Evolutionary conservation across 2,329 filamentous ascomycete genomes (phyloP), one percentile per base, ranked within the genome.

Genomic region (Stylonectria norvegica): DNA sequence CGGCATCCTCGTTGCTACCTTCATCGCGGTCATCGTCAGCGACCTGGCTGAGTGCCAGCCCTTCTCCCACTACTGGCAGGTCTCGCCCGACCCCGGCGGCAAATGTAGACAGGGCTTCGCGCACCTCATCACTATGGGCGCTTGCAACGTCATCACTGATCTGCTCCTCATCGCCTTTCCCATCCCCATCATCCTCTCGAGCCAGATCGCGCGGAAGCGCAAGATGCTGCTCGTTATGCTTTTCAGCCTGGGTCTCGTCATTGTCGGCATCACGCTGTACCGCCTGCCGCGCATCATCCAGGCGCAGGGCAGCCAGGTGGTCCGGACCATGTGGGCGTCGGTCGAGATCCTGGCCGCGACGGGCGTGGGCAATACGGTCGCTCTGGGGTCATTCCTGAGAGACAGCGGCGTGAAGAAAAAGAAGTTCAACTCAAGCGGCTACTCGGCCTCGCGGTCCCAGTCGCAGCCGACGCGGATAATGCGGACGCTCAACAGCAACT

Each of bases 341-440:
- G 73, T 91, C 5, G 90, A 96, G 59, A 86, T 95, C 9, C 75
- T 96, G 1, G 88, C 89, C 15, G 89, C 90, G 2, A 86, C 89
- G 0, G 79, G 80, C 0, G 86, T 93, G 1, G 86, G 89, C 10
- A 96, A 96, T 61, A 81, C 84, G 2, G 75, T 96, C 16, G 85
- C 95, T 2, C 78, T 96, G 1, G 90, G 90, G 4, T 93, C 89
- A 0, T 96, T 95, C 59, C 79, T 95, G 11, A 78, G 90, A 6
- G 90, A 95, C 61, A 79, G 86, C 40, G 90, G 90, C 20, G 73
- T 86, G 30, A 96, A 95, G 71, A 93, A 90, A 64, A 75, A 75
- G 42, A 90, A 87, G 60, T 96, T 85, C 67, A 83, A 83, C 44
- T 74, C 75, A 18, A 77, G 53, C 46, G 43, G 43, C 5, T 53